phyloP scores from a whole-genome alignment of 192 early-diverging fungal genomes.

The Spizellomyces punctatus region DNA sequence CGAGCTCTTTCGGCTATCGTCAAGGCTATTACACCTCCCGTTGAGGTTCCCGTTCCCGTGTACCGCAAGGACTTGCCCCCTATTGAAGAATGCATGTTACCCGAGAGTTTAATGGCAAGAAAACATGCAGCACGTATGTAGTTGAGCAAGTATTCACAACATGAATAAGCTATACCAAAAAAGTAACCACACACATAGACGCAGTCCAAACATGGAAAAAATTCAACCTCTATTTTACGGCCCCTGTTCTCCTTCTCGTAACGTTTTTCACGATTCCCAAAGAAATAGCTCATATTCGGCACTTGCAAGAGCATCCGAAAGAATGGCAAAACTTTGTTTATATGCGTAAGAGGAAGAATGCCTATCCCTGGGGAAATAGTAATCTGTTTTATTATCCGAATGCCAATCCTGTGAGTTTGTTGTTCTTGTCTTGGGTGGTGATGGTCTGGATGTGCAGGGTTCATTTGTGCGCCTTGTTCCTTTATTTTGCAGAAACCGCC shows the following conservation, averaged over 20 bases:
- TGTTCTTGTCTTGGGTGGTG: too few relatives aligned
- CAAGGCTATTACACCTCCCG: too few relatives aligned
- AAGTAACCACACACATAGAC: slow-evolving; percentile 17
- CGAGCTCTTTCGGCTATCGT: too few relatives aligned
- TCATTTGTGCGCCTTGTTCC: too few relatives aligned
- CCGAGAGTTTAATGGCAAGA: slow-evolving; percentile 29
- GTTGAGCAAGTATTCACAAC: too few relatives aligned
- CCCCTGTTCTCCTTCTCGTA: slow-evolving; percentile 44
- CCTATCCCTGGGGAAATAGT: slow-evolving; percentile 56
- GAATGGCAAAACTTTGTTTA: slow-evolving; percentile 44
- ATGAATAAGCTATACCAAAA: too few relatives aligned
- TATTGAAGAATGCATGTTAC: slow-evolving; percentile 23
- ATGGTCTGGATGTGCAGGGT: too few relatives aligned
- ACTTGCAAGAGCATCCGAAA: slow-evolving; percentile 49
- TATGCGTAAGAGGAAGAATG: slow-evolving; percentile 55
- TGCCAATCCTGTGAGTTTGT: slow-evolving; percentile 14
- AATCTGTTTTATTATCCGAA: slow-evolving; percentile 51
- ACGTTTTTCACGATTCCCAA: slow-evolving; percentile 32
- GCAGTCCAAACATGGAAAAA: slow-evolving; percentile 45
- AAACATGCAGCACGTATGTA: slow-evolving; percentile 31
- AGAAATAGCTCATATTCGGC: slow-evolving; percentile 53
- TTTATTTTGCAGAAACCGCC: too few relatives aligned
- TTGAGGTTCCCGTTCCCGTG: not conserved
- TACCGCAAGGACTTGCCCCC: slow-evolving; percentile 22
- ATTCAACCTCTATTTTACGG: slow-evolving; percentile 43